These are phyloP conservation scores for Acacia acuminata DNA, from an alignment of 306 rosid species.

Conservation along the genomic window DNA sequence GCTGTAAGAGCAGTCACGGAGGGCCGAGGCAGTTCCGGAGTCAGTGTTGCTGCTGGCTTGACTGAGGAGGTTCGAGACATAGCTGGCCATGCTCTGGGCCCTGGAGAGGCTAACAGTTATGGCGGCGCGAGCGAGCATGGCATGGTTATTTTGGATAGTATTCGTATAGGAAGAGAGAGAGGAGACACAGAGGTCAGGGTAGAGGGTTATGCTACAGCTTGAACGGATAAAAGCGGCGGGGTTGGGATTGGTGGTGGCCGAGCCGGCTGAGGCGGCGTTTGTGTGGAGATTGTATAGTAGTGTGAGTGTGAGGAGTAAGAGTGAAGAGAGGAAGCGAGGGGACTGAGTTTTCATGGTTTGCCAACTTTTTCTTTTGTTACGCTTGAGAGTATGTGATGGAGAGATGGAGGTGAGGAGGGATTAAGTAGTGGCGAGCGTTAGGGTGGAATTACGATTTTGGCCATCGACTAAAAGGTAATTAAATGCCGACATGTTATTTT, in stretches of 20 bases:
- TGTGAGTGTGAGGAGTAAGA: neutral
- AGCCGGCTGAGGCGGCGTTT: neutral
- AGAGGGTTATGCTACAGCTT: constrained; percentile 56
- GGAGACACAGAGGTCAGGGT: constrained; percentile 64
- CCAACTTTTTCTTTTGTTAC: neutral
- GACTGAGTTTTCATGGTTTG: neutral
- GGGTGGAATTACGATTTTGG: neutral
- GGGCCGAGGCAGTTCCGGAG: neutral
- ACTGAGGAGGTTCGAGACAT: neutral
- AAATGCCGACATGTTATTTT: neutral
- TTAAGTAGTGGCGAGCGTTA: neutral
- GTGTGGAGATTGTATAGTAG: neutral
- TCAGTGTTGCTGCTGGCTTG: neutral
- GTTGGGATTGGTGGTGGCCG: neutral
- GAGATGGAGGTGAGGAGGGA: neutral
- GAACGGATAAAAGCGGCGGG: constrained; percentile 58
- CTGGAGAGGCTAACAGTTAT: neutral
- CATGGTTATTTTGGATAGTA: constrained; percentile 45
- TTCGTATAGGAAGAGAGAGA: constrained; percentile 60
- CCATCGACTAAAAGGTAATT: neutral
- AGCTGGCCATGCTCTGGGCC: neutral
- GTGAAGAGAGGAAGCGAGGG: neutral
- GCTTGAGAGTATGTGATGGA: neutral
- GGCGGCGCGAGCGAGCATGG: constrained; percentile 15
- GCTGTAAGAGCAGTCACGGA: neutral